These are phyloP conservation scores for Ormosia semicastrata DNA, from an alignment of 306 rosid genomes.

Conservation along the genomic window DNA sequence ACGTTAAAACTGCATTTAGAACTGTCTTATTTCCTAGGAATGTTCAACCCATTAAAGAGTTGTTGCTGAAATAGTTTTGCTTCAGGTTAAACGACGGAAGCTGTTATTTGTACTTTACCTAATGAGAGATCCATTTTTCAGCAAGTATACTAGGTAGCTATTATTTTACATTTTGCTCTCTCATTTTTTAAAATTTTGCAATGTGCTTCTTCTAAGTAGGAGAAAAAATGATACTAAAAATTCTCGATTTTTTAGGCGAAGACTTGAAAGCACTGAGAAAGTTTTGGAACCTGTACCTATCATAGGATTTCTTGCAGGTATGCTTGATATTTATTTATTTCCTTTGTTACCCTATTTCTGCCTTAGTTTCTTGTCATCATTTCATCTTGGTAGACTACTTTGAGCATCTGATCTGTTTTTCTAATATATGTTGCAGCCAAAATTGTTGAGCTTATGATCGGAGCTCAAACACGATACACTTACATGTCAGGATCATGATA, in stretches of 20 bases:
- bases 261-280: constrained; percentile 68
- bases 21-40: neutral
- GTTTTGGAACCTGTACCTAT: constrained; percentile 71
- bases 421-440: constrained; percentile 50
- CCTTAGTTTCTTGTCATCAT: neutral
- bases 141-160: constrained; percentile 72
- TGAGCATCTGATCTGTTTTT: neutral
- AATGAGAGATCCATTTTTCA: constrained; percentile 97
- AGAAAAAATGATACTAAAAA: neutral
- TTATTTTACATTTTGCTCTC: constrained; percentile 6
- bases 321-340: constrained; percentile 14
- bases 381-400: neutral
- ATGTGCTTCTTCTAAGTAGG: neutral
- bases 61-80: constrained; percentile 27
- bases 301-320: constrained; percentile 84
- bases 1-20: neutral
- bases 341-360: constrained; percentile 8
- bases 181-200: neutral
- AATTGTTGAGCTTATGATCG: constrained; percentile 76
- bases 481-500: constrained; percentile 84
- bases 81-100: constrained; percentile 79
- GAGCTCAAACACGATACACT: constrained; percentile 91
- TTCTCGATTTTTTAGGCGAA: constrained; percentile 48
- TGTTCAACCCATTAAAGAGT: neutral
- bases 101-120: constrained; percentile 78